These are phyloP conservation scores for Alliaria petiolata DNA, from an alignment of 345 rosid genomes.

Conservation along the genomic window DNA sequence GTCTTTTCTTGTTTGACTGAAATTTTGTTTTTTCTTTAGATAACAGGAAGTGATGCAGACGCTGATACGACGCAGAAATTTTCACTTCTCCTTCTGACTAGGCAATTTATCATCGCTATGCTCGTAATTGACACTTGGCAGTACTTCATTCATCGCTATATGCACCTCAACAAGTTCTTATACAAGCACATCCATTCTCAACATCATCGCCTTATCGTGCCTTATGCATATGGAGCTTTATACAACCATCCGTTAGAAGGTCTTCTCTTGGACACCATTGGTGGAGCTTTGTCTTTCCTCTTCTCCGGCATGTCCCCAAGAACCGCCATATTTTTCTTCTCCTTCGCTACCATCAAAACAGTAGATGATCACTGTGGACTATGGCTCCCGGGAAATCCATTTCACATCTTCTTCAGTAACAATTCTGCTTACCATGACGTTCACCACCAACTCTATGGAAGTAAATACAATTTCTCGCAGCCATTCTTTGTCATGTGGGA, in stretches of 20 bases:
- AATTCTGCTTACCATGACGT: conserved; percentile 81
- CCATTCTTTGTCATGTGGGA: conserved; percentile 85
- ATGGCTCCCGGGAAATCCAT: conserved; percentile 73
- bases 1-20: background rate
- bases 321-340: conserved; percentile 42
- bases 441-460: conserved; percentile 85
- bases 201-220: conserved; percentile 61
- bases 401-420: conserved; percentile 68
- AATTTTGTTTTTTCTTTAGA: background rate
- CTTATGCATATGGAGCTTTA: conserved; percentile 63
- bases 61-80: conserved; percentile 12
- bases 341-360: conserved; percentile 65
- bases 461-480: conserved; percentile 70
- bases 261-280: conserved; percentile 64
- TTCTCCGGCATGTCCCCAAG: conserved; percentile 73
- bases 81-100: conserved; percentile 21
- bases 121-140: conserved; percentile 38
- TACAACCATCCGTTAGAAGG: conserved; percentile 71
- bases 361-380: conserved; percentile 79
- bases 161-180: conserved; percentile 37
- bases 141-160: conserved; percentile 36
- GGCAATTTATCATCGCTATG: conserved; percentile 32
- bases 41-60: conserved; percentile 36
- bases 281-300: conserved; percentile 73
- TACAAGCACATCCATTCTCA: conserved; percentile 38